Evolutionary conservation across 805 yeast species (phyloP).

Genomic region (Gaillardinia entomophila): DNA sequence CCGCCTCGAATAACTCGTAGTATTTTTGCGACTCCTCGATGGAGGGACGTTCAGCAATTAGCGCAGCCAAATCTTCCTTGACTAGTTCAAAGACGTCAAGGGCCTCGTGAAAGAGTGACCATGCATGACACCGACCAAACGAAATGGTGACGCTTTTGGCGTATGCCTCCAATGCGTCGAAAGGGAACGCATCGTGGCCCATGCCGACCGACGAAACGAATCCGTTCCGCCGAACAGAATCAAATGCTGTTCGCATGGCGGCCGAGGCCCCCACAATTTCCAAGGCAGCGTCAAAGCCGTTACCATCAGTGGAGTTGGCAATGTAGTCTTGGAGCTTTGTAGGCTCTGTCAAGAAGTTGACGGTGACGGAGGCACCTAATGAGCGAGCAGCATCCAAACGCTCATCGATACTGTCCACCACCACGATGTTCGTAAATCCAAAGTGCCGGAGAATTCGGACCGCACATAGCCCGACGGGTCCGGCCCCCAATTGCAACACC

Average conservation of each 20-base stretch:
- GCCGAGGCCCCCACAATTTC: slow-evolving; percentile 55
- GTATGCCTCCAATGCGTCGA: slow-evolving; percentile 53
- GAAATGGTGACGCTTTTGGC: slow-evolving; percentile 50
- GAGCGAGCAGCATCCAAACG: slow-evolving; percentile 38
- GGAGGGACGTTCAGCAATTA: slow-evolving; percentile 44
- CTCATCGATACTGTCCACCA: slow-evolving; percentile 44
- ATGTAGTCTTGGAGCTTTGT: slow-evolving; percentile 21
- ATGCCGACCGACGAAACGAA: slow-evolving; percentile 55
- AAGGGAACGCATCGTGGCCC: slow-evolving; percentile 53
- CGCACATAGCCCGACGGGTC: slow-evolving; percentile 57
- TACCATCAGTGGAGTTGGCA: slow-evolving; percentile 31
- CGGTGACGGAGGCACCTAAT: slow-evolving; percentile 46
- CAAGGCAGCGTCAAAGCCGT: slow-evolving; percentile 56
- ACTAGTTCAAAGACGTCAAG: slow-evolving; percentile 41
- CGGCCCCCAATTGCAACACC: slow-evolving; percentile 52
- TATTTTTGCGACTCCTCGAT: slow-evolving; percentile 42
- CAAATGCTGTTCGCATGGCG: slow-evolving; percentile 48
- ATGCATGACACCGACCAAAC: slow-evolving; percentile 60
- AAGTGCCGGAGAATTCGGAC: slow-evolving; percentile 37
- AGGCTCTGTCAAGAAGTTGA: slow-evolving; percentile 36
- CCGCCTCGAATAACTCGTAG: slow-evolving; percentile 47
- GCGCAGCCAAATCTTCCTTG: slow-evolving; percentile 41
- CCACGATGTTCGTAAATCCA: slow-evolving; percentile 41
- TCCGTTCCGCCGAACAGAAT: slow-evolving; percentile 52
- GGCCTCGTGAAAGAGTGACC: slow-evolving; percentile 51